Conservation (phyloP, 495 filamentous ascomycete genomes). For the Lasiosphaeria ovina region DNA sequence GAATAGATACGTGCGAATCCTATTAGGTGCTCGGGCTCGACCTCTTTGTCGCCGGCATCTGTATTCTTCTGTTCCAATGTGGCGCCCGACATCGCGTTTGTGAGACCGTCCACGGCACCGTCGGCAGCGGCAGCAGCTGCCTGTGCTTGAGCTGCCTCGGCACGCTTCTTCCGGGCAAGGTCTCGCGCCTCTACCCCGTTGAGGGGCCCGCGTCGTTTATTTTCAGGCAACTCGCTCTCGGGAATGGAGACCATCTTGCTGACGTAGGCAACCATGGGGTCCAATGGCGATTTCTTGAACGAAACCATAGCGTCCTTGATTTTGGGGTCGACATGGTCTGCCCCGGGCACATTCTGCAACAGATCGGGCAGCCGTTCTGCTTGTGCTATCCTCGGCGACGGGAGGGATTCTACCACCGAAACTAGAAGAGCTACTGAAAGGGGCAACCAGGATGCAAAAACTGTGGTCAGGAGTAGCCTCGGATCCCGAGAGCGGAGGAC, state of each 20-base stretch:
- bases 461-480: conserved; percentile 73
- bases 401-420: conserved; percentile 88
- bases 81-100: conserved; percentile 33
- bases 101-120: conserved; percentile 27
- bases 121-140: conserved; percentile 14
- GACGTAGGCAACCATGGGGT: conserved; percentile 89
- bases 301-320: conserved; percentile 76
- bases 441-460: conserved; percentile 89
- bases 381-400: conserved; percentile 82
- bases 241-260: conserved; percentile 98
- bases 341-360: conserved; percentile 77
- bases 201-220: conserved; percentile 72
- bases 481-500: conserved; percentile 83
- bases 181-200: conserved; percentile 88
- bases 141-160: conserved; percentile 77
- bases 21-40: conserved; percentile 82
- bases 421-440: conserved; percentile 90
- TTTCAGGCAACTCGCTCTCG: conserved; percentile 81
- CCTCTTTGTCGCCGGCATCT: conserved; percentile 53
- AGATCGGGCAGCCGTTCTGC: conserved; percentile 74
- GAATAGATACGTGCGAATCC: conserved; percentile 94
- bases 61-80: conserved; percentile 51
- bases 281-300: conserved; percentile 64
- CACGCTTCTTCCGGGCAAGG: conserved; percentile 80
- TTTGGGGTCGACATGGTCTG: conserved; percentile 60